Evolutionary conservation across 768 basidiomycete species (phyloP), one percentile per base, ranked within the genome.

Genomic region (Tricholoma hemisulphureum): DNA sequence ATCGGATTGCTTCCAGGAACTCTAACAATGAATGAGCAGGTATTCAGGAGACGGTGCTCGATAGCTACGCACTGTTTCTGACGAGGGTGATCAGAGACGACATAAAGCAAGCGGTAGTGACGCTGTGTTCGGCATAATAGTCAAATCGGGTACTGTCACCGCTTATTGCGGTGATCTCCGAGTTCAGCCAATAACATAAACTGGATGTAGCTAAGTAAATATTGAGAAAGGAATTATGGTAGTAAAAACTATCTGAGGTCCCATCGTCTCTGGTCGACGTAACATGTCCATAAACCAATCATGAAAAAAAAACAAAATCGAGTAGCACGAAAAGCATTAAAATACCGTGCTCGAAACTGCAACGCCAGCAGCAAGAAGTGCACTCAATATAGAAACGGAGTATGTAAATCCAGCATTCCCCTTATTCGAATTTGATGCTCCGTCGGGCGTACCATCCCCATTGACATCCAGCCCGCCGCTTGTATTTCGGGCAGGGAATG

Each of bases 1-100:
- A 91, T 70, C 90, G 83, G 65, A 96, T 88, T 16, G 90, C 87
- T 50, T 93, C 90, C 60, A 95, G 80, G 70, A 95, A 94, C 69
- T 89, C 93, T 95, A 66, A 26, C 51, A 28, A 46, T 50, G 56
- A 23, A 24, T 58, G 7, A 62, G 46, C 21, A 48, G 31, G 20
- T 49, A 26, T 10, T 23, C 50, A 28, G 37, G 35, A 18, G 11
- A 45, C 41, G 32, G 16, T n/a, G 3, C 11, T 39, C 37, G 56
- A 18, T 35, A n/a, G 32, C 7, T 23, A 66, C 78, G 53, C 62
- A 79, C 79, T 80, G 67, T 73, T 74, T 59, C 73, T 73, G 56
- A 79, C 74, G 61, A 74, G 66, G n/a, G 68, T 74, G 56, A 79
- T 74, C 61, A 80, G 63, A 21, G 79, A 79, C 37, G 75, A 61